These are phyloP conservation scores for Amoebophrya sp. DNA, from an alignment of 169 alveolate species.

Conservation along the genomic window DNA sequence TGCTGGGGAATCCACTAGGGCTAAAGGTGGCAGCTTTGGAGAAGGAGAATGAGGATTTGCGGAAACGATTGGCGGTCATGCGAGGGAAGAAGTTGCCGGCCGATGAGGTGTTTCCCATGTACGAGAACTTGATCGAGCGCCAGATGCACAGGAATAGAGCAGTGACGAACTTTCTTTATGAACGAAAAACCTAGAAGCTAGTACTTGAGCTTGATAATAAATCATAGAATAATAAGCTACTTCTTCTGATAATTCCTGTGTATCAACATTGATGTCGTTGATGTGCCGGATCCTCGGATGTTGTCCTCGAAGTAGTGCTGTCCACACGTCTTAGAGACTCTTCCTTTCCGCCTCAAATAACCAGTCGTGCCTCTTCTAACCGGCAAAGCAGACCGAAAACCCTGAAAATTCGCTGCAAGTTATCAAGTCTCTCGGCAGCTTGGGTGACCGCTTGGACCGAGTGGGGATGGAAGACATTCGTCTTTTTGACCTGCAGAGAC, in stretches of 20 bases:
- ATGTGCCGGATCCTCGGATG: too few relatives aligned
- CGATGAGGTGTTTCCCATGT: not conserved
- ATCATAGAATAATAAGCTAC: too few relatives aligned
- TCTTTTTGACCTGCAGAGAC: not conserved
- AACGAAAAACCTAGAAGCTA: too few relatives aligned
- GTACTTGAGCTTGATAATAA: too few relatives aligned
- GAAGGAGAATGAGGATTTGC: not conserved
- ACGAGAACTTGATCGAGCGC: not conserved
- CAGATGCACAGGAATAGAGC: not conserved
- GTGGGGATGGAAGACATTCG: not conserved
- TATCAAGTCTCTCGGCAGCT: not conserved
- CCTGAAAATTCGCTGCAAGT: too few relatives aligned
- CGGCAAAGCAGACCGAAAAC: too few relatives aligned
- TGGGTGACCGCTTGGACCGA: constrained; percentile 19
- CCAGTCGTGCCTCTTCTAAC: too few relatives aligned
- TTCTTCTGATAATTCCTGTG: too few relatives aligned
- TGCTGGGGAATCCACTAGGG: not conserved
- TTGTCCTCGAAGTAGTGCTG: too few relatives aligned
- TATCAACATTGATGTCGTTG: too few relatives aligned
- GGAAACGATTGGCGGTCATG: not conserved
- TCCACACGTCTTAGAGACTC: too few relatives aligned
- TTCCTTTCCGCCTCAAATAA: too few relatives aligned
- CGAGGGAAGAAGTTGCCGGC: not conserved
- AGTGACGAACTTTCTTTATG: not conserved
- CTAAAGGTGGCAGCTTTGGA: not conserved